Percentiles rank a stretch among this genome's conserved stretches.
phyloP scores from a whole-genome alignment of 768 basidiomycete genomes.

The Trametes punicea region DNA sequence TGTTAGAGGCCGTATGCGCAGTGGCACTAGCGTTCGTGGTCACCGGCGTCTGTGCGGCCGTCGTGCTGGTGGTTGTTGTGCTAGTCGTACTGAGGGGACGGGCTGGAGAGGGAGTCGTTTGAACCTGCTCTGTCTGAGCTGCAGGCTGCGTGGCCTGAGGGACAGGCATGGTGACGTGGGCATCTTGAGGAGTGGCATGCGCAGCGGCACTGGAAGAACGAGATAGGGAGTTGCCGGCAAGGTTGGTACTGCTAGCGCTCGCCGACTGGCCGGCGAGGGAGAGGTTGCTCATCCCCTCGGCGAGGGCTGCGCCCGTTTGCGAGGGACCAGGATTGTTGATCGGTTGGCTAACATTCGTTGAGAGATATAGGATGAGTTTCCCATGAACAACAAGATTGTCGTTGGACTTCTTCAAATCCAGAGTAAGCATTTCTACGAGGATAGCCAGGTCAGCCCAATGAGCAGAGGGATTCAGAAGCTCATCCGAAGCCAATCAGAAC shows the following conservation, averaged over 20 bases:
- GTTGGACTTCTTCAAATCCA: constrained; percentile 98
- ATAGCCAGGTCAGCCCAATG: not conserved
- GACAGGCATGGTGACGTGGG: constrained; percentile 41
- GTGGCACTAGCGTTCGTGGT: constrained; percentile 31
- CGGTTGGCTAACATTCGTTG: constrained; percentile 83
- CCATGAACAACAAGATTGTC: constrained; percentile 98
- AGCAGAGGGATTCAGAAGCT: not conserved
- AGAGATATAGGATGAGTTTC: constrained; percentile 94
- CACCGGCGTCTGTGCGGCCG: constrained; percentile 31
- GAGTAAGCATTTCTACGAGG: constrained; percentile 79
- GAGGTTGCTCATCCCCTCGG: constrained; percentile 58
- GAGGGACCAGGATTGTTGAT: constrained; percentile 83
- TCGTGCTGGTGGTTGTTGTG: constrained; percentile 21
- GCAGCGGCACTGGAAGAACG: constrained; percentile 68
- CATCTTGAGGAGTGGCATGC: constrained; percentile 37
- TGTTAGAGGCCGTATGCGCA: constrained; percentile 39
- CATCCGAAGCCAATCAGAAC: not conserved
- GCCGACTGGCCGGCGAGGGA: constrained; percentile 59
- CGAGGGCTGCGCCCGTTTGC: constrained; percentile 53
- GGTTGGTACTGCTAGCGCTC: constrained; percentile 34
- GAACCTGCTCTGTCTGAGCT: constrained; percentile 18
- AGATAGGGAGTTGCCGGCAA: constrained; percentile 45
- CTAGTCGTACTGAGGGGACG: constrained; percentile 39
- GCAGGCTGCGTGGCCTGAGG: constrained; percentile 28
- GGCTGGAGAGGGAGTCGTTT: constrained; percentile 24